These are phyloP conservation scores for Termitomyces sp. DNA, from an alignment of 768 basidiomycete genomes.

Conservation along the genomic window DNA sequence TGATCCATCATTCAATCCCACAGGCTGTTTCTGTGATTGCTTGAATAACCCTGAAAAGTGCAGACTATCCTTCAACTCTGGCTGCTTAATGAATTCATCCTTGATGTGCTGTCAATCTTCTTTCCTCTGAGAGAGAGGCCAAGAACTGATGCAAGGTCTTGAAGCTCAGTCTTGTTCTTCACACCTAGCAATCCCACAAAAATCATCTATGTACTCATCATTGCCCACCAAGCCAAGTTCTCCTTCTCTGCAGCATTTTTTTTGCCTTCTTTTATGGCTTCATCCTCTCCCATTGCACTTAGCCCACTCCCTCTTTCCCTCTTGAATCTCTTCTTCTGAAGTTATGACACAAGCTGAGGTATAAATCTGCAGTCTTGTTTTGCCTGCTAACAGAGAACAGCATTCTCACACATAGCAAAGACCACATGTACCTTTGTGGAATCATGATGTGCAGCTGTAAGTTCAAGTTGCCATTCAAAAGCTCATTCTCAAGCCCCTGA, in stretches of 20 bases:
- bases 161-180: no score
- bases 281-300: neutral
- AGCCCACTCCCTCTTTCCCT: neutral
- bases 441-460: neutral
- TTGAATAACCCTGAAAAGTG: neutral
- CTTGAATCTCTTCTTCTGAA: neutral
- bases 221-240: neutral
- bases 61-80: neutral
- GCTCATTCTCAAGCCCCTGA: neutral
- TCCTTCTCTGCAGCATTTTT: neutral
- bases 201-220: neutral
- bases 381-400: neutral
- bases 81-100: neutral
- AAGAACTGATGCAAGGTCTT: no score
- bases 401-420: neutral
- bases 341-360: no score
- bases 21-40: neutral
- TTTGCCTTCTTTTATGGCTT: neutral
- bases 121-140: no score
- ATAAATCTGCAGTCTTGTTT: neutral
- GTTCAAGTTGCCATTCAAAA: neutral
- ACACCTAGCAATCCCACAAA: neutral
- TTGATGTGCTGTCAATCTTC: neutral
- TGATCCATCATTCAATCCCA: neutral
- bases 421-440: neutral